Evolutionary conservation across 2,329 filamentous ascomycete genomes (phyloP).

Genomic region (Aspergillus ustus): DNA sequence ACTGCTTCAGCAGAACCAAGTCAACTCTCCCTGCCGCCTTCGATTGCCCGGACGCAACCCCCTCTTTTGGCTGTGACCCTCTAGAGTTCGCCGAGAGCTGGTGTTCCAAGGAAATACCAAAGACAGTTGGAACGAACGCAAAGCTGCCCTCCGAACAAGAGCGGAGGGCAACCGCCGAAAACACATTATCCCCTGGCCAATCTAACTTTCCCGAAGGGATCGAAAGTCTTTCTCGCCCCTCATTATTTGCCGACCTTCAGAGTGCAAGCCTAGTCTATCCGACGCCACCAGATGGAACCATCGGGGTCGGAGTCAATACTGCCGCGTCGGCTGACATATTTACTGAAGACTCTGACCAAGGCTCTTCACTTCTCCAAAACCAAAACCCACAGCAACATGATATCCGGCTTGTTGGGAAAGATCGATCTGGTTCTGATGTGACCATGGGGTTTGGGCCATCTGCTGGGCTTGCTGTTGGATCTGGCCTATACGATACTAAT

Average conservation of each 20-base stretch:
- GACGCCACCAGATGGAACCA: constrained; percentile 57
- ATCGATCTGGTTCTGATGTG: constrained; percentile 24
- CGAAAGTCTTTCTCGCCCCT: constrained; percentile 45
- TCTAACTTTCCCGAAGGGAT: constrained; percentile 35
- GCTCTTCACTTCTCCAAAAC: constrained; percentile 22
- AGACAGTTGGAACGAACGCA: constrained; percentile 23
- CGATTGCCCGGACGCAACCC: constrained; percentile 25
- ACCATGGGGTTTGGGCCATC: constrained; percentile 32
- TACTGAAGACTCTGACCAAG: constrained; percentile 35
- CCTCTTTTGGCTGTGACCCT: constrained; percentile 38
- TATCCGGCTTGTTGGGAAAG: constrained; percentile 17
- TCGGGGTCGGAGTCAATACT: constrained; percentile 36
- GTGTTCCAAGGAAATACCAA: constrained; percentile 36
- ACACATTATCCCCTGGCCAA: constrained; percentile 28
- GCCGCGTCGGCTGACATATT: constrained; percentile 36
- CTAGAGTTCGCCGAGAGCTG: constrained; percentile 50
- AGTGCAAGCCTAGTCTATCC: constrained; percentile 54
- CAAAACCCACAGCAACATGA: constrained; percentile 22
- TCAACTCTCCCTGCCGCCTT: constrained; percentile 22
- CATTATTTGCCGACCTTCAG: constrained; percentile 47
- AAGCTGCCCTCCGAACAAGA: constrained; percentile 26
- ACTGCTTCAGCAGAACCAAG: constrained; percentile 46
- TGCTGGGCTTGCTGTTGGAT: constrained; percentile 38
- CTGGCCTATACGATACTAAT: constrained; percentile 47
- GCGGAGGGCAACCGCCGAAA: constrained; percentile 30